Conservation (phyloP, 805 yeast genomes). For the Hemisphaericaspora nanyangensis region DNA sequence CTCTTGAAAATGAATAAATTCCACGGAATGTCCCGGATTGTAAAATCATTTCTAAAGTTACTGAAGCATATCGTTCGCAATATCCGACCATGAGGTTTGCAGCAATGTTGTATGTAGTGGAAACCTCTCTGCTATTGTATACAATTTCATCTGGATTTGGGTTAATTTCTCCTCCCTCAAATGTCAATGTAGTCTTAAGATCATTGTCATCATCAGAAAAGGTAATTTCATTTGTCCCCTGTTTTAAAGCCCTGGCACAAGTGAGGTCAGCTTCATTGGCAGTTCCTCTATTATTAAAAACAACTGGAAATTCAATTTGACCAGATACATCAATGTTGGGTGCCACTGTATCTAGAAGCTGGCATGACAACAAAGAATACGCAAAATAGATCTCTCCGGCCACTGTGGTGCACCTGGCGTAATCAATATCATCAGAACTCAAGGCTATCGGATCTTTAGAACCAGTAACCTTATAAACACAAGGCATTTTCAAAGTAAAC, state of each 20-base stretch:
- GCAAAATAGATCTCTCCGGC: background rate
- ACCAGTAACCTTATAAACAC: background rate
- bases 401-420: background rate
- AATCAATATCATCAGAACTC: background rate
- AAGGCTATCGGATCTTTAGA: background rate
- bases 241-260: no score
- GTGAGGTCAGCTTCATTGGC: no score
- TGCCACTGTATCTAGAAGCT: background rate
- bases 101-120: conserved; percentile 9
- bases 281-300: no score
- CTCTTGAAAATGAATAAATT: conserved; percentile 13
- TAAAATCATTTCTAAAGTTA: conserved; percentile 17
- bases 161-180: no score
- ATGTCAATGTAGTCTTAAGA: no score
- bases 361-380: background rate
- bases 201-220: no score
- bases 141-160: background rate
- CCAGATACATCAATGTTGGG: background rate
- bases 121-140: conserved; percentile 7
- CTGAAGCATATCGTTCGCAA: conserved; percentile 18
- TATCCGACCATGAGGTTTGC: conserved; percentile 10
- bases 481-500: background rate
- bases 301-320: background rate
- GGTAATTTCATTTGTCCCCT: no score
- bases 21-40: conserved; percentile 16